phyloP scores from a whole-genome alignment of 2,329 filamentous ascomycete species.

The Cladosporium cucumerinum region DNA sequence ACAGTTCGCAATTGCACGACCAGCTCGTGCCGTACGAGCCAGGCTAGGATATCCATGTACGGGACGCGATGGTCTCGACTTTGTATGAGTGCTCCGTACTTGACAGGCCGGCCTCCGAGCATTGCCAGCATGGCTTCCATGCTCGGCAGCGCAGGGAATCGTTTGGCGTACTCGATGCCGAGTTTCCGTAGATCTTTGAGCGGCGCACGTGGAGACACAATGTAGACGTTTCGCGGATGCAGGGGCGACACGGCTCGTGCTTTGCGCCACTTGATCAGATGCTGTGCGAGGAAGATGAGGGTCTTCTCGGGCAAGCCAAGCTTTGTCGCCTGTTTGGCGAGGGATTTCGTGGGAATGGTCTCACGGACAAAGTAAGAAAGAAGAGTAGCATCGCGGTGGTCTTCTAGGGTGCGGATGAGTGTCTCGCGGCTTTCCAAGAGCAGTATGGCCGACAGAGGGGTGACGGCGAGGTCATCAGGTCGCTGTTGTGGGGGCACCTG shows the following conservation, averaged over 20 bases:
- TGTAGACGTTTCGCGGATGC: slow-evolving; percentile 84
- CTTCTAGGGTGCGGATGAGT: slow-evolving; percentile 65
- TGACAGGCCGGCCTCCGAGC: slow-evolving; percentile 74
- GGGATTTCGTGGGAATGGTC: slow-evolving; percentile 58
- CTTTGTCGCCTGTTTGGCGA: slow-evolving; percentile 70
- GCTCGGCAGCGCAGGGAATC: slow-evolving; percentile 79
- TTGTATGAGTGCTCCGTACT: slow-evolving; percentile 80
- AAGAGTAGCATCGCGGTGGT: slow-evolving; percentile 63
- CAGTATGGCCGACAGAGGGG: slow-evolving; percentile 78
- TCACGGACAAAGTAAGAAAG: slow-evolving; percentile 70
- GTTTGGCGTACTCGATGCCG: slow-evolving; percentile 66
- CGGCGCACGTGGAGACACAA: slow-evolving; percentile 86
- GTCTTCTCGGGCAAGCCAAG: slow-evolving; percentile 73
- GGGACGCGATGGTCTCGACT: slow-evolving; percentile 81
- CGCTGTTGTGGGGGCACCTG: slow-evolving; percentile 55
- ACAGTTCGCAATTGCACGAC: slow-evolving; percentile 91
- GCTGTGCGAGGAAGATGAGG: slow-evolving; percentile 81
- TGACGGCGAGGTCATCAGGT: slow-evolving; percentile 40
- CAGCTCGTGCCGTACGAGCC: slow-evolving; percentile 89
- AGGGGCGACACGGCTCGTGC: slow-evolving; percentile 88
- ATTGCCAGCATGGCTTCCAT: slow-evolving; percentile 84
- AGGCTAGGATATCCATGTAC: slow-evolving; percentile 88
- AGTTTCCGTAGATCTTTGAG: slow-evolving; percentile 67
- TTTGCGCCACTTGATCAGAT: slow-evolving; percentile 93
- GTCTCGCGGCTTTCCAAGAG: slow-evolving; percentile 80